A percentile compares a stretch with the other conserved stretches of the same genome.
These are phyloP conservation scores for Selaginella tamariscina DNA, from an alignment of 75 land plant species.

Conservation along the genomic window DNA sequence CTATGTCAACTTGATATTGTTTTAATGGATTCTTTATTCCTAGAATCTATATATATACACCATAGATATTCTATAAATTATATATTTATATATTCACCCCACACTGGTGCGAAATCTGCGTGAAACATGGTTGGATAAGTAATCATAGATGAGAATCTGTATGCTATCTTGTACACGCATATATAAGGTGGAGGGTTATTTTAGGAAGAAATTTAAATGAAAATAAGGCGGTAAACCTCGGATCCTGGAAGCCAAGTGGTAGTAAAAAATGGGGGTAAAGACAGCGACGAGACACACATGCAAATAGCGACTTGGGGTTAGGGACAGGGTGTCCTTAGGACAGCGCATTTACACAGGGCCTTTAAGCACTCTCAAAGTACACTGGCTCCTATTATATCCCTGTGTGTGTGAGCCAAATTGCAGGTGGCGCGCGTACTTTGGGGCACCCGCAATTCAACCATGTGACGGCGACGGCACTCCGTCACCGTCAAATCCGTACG, in stretches of 20 bases:
- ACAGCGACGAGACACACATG: not conserved
- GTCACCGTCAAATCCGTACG: not conserved
- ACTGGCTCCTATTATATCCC: not conserved
- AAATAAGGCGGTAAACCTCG: no score
- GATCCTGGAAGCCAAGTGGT: not conserved
- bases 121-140: no score
- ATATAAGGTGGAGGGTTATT: no score
- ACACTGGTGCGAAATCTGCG: no score
- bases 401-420: not conserved
- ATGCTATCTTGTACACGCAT: no score
- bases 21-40: no score
- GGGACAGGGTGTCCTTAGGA: not conserved
- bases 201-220: no score
- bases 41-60: no score
- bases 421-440: constrained; percentile 1
- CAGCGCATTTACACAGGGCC: not conserved
- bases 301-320: not conserved
- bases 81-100: no score
- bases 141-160: no score
- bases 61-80: no score
- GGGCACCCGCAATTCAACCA: constrained; percentile 4
- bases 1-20: no score
- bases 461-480: constrained; percentile 2
- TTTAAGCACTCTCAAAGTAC: not conserved
- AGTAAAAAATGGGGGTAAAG: not conserved